Percentiles rank a stretch among this genome's conserved stretches.
Evolutionary conservation across 192 early-diverging fungal genomes (phyloP).

Genomic region (Rhizophagus clarus): DNA sequence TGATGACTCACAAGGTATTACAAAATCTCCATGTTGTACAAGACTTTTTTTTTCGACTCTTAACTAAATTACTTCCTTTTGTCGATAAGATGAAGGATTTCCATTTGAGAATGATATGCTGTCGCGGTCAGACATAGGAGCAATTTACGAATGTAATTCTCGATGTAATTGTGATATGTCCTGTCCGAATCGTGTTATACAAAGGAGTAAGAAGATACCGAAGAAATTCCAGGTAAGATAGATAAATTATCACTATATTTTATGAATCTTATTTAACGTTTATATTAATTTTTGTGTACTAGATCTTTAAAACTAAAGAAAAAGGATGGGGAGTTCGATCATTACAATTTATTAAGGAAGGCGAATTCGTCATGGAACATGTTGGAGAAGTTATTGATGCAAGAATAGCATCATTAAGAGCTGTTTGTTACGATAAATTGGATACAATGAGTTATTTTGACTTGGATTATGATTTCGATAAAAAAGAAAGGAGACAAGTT

Average conservation of each 20-base stretch:
- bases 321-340: conserved; percentile 26
- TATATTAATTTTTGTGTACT: background rate
- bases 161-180: background rate
- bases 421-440: conserved; percentile 20
- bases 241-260: background rate
- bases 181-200: conserved; percentile 17
- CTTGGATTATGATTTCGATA: conserved; percentile 20
- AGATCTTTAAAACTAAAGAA: conserved; percentile 27
- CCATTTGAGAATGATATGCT: conserved; percentile 10
- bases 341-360: background rate
- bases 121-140: background rate
- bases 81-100: background rate
- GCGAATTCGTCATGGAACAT: conserved; percentile 14
- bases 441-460: conserved; percentile 15
- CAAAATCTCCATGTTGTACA: background rate
- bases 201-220: background rate
- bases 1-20: background rate
- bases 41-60: background rate
- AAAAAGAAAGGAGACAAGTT: background rate
- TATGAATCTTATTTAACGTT: background rate
- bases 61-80: background rate
- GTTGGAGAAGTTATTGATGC: conserved; percentile 16
- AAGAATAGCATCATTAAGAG: background rate
- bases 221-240: conserved; percentile 22
- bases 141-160: conserved; percentile 25